Evolutionary conservation across 2,329 filamentous ascomycete genomes (phyloP), one percentile per base, ranked within the genome.

Genomic region (Aspergillus caelatus): DNA sequence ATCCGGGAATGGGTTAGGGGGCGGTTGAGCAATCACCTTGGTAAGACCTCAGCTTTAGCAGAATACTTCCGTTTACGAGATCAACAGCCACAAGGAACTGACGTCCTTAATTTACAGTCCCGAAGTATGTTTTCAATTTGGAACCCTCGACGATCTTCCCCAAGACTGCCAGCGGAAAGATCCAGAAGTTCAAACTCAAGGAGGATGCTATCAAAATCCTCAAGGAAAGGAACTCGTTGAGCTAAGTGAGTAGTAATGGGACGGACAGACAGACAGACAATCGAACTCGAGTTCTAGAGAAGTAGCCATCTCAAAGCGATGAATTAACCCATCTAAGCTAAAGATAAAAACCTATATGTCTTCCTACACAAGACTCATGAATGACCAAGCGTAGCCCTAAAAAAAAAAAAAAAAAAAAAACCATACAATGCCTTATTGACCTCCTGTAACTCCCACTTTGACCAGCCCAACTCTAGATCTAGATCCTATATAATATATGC

Each of bases 91-190:
- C 4, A 48, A 5, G 16, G 23, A 48, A 14, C 54, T 53, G 12
- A 46, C 4, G 41, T 23, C 28, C 56, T 58, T n/a, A 19, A 54
- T 57, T 16, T 11, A 16, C 60, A 85, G 92, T 92, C 58, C 94
- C 94, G 0, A 95, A 91, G 78, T 88, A 94, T 74, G 86, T 98
- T n/a, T 97, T 97, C 75, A 97, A 91, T 86, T 83, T 91, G 11
- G 53, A 62, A 4, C 70, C 72, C 7, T 68, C 69, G 0, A 84
- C 89, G 0, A 86, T 88, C n/a, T 96, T 92, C 75, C 94, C 94
- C 23, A 97, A 97, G 85, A 99, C 95, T 41, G 91, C 93, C 7
- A 97, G 93, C 76, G 94, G 94, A 28, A 99, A 99, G 86, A 94
- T 98, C 61, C 93, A 97, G 81, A 97, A 98, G 81, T 97, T 91